Conservation (phyloP, 2,329 filamentous ascomycete genomes). For the Neonectria faginata region DNA sequence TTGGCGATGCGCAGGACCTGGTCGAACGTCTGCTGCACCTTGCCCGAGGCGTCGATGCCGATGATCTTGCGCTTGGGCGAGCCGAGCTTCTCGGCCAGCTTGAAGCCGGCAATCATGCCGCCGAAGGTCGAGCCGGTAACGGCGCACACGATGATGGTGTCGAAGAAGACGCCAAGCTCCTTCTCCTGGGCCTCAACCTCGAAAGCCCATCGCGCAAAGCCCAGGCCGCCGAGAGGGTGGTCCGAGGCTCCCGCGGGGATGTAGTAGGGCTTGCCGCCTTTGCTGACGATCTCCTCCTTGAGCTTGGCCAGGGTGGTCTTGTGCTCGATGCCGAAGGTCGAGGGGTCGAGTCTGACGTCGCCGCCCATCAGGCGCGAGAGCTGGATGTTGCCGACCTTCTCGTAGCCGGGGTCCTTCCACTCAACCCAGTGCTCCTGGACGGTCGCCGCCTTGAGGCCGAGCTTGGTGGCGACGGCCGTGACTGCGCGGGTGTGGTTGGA, state of each 20-base stretch:
- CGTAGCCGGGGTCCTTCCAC: conserved; percentile 69
- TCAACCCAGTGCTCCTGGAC: conserved; percentile 79
- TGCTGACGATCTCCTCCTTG: conserved; percentile 62
- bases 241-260: conserved; percentile 79
- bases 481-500: conserved; percentile 78
- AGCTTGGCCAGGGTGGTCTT: conserved; percentile 69
- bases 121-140: conserved; percentile 79
- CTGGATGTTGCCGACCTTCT: conserved; percentile 77
- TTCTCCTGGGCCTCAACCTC: conserved; percentile 74
- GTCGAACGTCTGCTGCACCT: conserved; percentile 66
- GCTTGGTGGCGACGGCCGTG: conserved; percentile 69
- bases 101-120: conserved; percentile 80
- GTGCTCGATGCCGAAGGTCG: conserved; percentile 75
- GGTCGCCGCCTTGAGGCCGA: conserved; percentile 65
- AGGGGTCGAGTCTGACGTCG: conserved; percentile 70
- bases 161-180: conserved; percentile 72
- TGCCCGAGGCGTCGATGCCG: conserved; percentile 68
- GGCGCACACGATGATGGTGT: conserved; percentile 75
- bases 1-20: conserved; percentile 76
- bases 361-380: conserved; percentile 75
- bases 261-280: conserved; percentile 74
- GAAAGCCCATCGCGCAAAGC: conserved; percentile 78
- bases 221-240: conserved; percentile 76
- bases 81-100: conserved; percentile 65
- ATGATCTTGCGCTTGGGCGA: conserved; percentile 66